A percentile compares a stretch with the other conserved stretches of the same genome.
Evolutionary conservation across 352 stramenopile genomes (phyloP).

Genomic region (Lagenidium sp.): DNA sequence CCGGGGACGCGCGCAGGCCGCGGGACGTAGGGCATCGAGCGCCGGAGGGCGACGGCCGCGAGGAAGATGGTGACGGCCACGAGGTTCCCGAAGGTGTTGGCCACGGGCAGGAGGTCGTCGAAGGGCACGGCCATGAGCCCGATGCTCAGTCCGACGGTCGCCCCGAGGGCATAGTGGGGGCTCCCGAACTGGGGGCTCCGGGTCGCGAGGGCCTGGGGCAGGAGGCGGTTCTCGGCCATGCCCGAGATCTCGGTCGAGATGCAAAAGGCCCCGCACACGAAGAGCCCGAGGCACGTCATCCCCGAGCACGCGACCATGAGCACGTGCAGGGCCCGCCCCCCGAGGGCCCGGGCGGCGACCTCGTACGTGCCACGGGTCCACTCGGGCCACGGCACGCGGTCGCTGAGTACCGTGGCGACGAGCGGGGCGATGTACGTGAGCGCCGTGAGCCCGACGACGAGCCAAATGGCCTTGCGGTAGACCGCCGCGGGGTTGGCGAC

Average conservation of each 20-base stretch:
- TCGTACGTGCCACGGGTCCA: constrained; percentile 10
- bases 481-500: constrained; percentile 57
- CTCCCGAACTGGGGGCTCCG: constrained; percentile 11
- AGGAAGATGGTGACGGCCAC: constrained; percentile 68
- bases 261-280: constrained; percentile 77
- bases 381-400: constrained; percentile 3
- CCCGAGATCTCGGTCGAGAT: constrained; percentile 73
- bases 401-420: constrained; percentile 41
- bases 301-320: constrained; percentile 71
- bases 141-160: constrained; percentile 5
- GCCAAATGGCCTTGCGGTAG: constrained; percentile 67
- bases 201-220: constrained; percentile 66
- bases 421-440: constrained; percentile 74
- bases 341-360: neutral
- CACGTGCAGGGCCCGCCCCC: constrained; percentile 1
- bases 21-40: constrained; percentile 25
- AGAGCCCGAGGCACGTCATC: constrained; percentile 79
- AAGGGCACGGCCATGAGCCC: constrained; percentile 21
- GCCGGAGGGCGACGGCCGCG: constrained; percentile 72
- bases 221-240: constrained; percentile 66
- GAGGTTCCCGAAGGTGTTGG: constrained; percentile 78
- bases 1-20: constrained; percentile 22
- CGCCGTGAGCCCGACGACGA: constrained; percentile 49
- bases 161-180: constrained; percentile 17
- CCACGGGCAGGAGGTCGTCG: constrained; percentile 51